Evolutionary conservation across 2,329 filamentous ascomycete species (phyloP), one percentile per base, ranked within the genome.

Genomic region (Xylaria sp.): DNA sequence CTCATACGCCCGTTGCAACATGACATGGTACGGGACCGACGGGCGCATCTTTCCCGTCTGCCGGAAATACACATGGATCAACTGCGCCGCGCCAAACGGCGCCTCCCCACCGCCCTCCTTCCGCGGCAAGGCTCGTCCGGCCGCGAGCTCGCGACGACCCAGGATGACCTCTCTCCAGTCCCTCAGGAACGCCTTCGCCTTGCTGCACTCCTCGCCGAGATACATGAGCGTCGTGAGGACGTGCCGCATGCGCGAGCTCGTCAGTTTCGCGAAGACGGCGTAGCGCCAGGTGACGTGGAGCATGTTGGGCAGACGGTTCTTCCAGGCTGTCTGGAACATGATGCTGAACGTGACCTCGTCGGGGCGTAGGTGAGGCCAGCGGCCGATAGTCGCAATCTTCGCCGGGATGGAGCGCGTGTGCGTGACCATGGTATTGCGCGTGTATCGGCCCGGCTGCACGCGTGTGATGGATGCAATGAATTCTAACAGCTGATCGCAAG

Each of bases 251-350:
- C 65, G 63, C 9, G 60, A 54, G 16, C 34, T 62, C 3, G 64
- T 63, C 30, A 48, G 42, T 11, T 51, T 55, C 1, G 59, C 54
- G 30, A 68, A 64, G n/a, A 50, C 63, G 6, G 64, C 60, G 58
- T 72, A 72, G 49, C 67, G 68, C 67, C 67, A 72, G 44, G 71
- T 55, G 2, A 73, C 70, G 34, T 68, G 65, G 44, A 72, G 64
- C 67, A 69, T 65, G 51, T 73, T 73, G 19, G 71, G 70, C 52
- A 60, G 62, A 4, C 66, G 61, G 18, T 54, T 62, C 34, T 44
- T 62, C 70, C 71, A 72, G 16, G 68, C 67, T 1, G 54, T 55
- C 47, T 59, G 54, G 42, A 71, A 72, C 5, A 73, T 59, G 10
- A 63, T 16, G n/a, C 68, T 44, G 44, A 70, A 72, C 1, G 69